A percentile compares a stretch with the other conserved stretches of the same genome.
Conservation (phyloP, 805 yeast genomes). For the Candida taoyuanica region DNA sequence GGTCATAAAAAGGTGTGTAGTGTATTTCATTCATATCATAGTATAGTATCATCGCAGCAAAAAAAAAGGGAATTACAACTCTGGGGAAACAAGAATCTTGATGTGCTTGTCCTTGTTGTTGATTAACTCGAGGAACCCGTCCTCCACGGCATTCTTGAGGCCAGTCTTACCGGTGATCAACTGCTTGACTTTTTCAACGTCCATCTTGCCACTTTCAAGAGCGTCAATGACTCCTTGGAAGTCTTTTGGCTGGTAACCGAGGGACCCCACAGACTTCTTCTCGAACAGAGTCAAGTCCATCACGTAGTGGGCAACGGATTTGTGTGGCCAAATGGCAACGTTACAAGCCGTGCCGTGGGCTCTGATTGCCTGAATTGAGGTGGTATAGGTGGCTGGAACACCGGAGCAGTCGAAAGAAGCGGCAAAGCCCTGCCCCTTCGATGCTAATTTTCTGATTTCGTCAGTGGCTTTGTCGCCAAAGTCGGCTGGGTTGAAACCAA, state of each 20-base stretch:
- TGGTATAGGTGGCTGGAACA: conserved; percentile 40
- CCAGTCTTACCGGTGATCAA: conserved; percentile 38
- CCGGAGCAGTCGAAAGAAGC: conserved; percentile 53
- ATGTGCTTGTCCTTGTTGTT: conserved; percentile 41
- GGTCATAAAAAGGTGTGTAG: no score
- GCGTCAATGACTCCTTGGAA: conserved; percentile 40
- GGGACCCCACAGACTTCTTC: conserved; percentile 40
- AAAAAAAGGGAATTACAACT: conserved; percentile 11
- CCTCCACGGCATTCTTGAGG: conserved; percentile 36
- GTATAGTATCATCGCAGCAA: no score
- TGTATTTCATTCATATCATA: no score
- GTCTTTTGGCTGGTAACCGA: conserved; percentile 41
- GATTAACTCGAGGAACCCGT: conserved; percentile 39
- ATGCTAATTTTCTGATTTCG: conserved; percentile 32
- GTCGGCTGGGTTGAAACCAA: conserved; percentile 38
- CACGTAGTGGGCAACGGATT: conserved; percentile 38
- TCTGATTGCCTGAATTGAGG: conserved; percentile 36
- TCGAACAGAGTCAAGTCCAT: conserved; percentile 43
- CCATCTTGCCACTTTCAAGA: conserved; percentile 34
- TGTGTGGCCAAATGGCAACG: conserved; percentile 48
- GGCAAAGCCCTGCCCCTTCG: conserved; percentile 43
- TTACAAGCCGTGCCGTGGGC: conserved; percentile 42
- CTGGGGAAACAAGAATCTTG: conserved; percentile 40
- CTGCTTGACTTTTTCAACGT: conserved; percentile 30
- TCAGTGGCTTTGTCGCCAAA: conserved; percentile 29